Percentiles rank a stretch among this genome's conserved stretches.
These are phyloP conservation scores for Naganishia friedmannii DNA, from an alignment of 768 basidiomycete species.

Conservation along the genomic window DNA sequence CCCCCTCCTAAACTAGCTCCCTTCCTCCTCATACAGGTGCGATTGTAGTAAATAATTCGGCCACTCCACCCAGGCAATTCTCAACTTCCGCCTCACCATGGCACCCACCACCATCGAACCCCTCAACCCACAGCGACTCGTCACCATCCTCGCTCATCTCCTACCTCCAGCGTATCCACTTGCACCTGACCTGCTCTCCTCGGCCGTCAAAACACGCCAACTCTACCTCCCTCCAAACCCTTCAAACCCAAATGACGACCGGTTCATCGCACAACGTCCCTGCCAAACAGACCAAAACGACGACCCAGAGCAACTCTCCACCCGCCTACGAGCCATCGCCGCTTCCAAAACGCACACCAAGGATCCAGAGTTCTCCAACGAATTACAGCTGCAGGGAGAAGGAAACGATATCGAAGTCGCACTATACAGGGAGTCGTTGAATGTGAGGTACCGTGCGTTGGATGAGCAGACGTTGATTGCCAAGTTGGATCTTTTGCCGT, in stretches of 20 bases:
- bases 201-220: constrained; percentile 23
- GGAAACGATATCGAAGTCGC: constrained; percentile 23
- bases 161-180: constrained; percentile 27
- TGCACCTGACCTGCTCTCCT: constrained; percentile 21
- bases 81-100: not conserved
- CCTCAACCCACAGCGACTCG: constrained; percentile 19
- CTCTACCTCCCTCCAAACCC: constrained; percentile 28
- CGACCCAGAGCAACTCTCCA: constrained; percentile 8
- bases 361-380: constrained; percentile 10
- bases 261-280: constrained; percentile 26
- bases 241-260: constrained; percentile 8
- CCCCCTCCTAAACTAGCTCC: no score
- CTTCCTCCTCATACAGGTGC: no score
- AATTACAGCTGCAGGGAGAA: constrained; percentile 20
- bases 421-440: not conserved
- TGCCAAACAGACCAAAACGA: not conserved
- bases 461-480: constrained; percentile 25
- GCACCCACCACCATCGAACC: not conserved
- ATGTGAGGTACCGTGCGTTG: constrained; percentile 11
- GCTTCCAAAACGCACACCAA: not conserved
- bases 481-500: constrained; percentile 6
- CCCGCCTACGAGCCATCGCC: constrained; percentile 6
- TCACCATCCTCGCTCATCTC: constrained; percentile 28
- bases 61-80: not conserved
- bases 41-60: no score